Conservation (phyloP, 345 rosid species). For the Carallia brachiata region DNA sequence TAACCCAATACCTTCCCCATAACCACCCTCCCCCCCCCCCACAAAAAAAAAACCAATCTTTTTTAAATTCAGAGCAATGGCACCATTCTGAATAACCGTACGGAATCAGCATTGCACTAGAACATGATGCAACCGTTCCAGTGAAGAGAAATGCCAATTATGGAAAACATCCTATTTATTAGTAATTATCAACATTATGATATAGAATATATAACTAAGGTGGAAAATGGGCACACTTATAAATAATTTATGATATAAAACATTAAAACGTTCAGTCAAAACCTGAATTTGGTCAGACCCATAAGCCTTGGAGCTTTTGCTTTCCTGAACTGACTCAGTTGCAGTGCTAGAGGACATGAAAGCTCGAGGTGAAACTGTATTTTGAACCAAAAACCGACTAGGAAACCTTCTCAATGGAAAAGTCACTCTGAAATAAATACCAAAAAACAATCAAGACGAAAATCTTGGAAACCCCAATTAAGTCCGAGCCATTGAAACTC, state of each 20-base stretch:
- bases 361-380: slow-evolving; percentile 46
- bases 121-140: no score
- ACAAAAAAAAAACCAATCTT: background rate
- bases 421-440: slow-evolving; percentile 40
- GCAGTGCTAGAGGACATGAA: slow-evolving; percentile 60
- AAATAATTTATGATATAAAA: background rate
- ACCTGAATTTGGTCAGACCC: slow-evolving; percentile 95
- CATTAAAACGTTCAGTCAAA: background rate
- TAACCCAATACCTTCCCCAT: background rate
- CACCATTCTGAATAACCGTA: background rate
- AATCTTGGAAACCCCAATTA: background rate
- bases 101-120: background rate
- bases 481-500: background rate
- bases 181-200: no score
- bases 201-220: background rate
- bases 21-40: background rate
- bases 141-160: no score
- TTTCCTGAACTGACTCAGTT: slow-evolving; percentile 59
- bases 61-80: background rate
- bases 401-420: slow-evolving; percentile 36
- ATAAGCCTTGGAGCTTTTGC: slow-evolving; percentile 52
- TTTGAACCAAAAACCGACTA: slow-evolving; percentile 30
- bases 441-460: background rate
- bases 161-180: no score
- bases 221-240: background rate